Evolutionary conservation across 495 filamentous ascomycete species (phyloP), one percentile per base, ranked within the genome.

Genomic region (Amphirosellinia nigrospora): DNA sequence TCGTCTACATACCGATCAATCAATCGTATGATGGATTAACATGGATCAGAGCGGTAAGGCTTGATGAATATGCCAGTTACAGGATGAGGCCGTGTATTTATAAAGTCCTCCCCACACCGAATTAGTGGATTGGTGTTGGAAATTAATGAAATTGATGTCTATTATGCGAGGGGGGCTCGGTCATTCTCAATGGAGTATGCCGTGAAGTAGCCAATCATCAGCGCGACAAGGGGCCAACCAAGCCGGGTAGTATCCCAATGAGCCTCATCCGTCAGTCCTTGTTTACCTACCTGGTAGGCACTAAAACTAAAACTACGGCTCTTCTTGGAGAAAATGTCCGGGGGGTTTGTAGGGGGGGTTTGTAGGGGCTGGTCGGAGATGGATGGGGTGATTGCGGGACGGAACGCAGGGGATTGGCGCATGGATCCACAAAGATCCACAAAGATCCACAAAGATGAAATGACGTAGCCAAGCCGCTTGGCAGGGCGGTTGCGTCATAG

Each of bases 381-480:
- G 13, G 45, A 21, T 16, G n/a, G 45, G 21, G 45, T 19, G 21
- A 8, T 41, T 48, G 45, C 45, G 11, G 45, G n/a, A 10, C 45
- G 45, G 43, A 46, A n/a, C 3, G 43, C 48, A 53, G n/a, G n/a
- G 60, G 60, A 63, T 63, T 30, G 60, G 39, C 60, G 46, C 60
- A 46, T 30, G 43, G 60, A n/a, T 46, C 15, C 23, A 16, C 41
- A 19, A 34, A 19, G 39, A 36, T 48, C 34, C n/a, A n/a, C n/a
- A n/a, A n/a, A n/a, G n/a, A n/a, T n/a, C n/a, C n/a, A n/a, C 60
- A 28, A 32, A 16, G 39, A 34, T 48, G n/a, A 23, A 48, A 64
- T 64, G 60, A 64, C 60, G 60, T 64, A 64, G 41, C 39, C 41
- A 64, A 64, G 60, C 19, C 26, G 26, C 41, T 48, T 62, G 59